A percentile compares a stretch with the other conserved stretches of the same genome.
phyloP scores from a whole-genome alignment of 225 moss, liverwort and hornwort genomes.

The Pseudisothecium myosuroides region DNA sequence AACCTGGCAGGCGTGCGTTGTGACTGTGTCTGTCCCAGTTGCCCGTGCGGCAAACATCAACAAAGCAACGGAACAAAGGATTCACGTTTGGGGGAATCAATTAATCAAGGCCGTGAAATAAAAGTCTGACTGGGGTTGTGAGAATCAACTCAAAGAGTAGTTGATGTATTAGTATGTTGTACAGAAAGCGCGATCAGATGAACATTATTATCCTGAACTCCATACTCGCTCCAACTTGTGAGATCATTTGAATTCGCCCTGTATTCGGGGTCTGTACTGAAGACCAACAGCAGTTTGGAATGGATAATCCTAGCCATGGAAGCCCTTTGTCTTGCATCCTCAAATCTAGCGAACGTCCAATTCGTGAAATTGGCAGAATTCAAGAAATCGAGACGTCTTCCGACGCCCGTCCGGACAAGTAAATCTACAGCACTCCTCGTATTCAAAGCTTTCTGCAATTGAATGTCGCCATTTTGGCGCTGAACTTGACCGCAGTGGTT shows the following conservation, averaged over 20 bases:
- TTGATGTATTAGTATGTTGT: background rate
- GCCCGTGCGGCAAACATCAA: background rate
- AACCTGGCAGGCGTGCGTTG: background rate
- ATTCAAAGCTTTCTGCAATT: background rate
- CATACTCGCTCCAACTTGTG: no score
- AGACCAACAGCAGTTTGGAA: background rate
- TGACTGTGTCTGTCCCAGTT: background rate
- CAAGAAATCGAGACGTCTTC: background rate
- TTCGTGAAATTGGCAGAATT: background rate
- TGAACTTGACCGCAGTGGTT: no score
- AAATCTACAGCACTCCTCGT: background rate
- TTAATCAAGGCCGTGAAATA: background rate
- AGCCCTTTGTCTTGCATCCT: background rate
- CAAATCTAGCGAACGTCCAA: background rate
- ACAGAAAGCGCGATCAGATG: background rate
- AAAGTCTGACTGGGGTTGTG: background rate
- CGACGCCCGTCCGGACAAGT: no score
- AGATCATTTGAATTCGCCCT: no score
- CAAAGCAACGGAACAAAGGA: no score
- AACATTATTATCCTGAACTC: no score
- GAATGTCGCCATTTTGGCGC: background rate
- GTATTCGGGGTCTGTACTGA: background rate
- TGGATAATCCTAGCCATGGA: background rate
- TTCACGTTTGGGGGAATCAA: background rate
- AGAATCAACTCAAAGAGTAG: background rate